Conservation (phyloP, 176 grass and related monocot genomes). For the Oryza officinalis region DNA sequence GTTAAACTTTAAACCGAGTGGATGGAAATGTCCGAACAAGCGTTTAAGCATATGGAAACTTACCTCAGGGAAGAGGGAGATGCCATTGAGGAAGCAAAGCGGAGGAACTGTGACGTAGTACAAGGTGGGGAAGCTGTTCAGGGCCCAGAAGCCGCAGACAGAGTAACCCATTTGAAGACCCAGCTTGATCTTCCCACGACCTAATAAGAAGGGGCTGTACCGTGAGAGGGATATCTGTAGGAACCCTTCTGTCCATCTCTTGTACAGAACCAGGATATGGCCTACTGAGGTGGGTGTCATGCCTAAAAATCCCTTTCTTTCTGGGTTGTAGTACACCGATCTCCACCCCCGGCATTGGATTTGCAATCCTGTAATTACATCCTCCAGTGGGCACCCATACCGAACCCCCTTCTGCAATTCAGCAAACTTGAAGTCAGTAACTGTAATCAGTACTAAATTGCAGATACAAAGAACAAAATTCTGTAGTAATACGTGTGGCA, state of each 20-base stretch:
- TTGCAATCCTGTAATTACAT: constrained; percentile 70
- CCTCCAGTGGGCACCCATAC: constrained; percentile 78
- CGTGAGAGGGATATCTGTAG: constrained; percentile 73
- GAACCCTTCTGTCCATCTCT: constrained; percentile 85
- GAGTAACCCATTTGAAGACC: constrained; percentile 79
- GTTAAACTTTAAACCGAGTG: background rate
- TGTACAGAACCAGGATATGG: constrained; percentile 72
- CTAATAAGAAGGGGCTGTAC: constrained; percentile 59
- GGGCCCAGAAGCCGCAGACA: constrained; percentile 60
- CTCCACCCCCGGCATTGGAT: constrained; percentile 81
- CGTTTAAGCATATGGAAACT: background rate
- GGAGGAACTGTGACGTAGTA: constrained; percentile 69
- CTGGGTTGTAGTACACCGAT: constrained; percentile 59
- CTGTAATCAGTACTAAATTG: background rate
- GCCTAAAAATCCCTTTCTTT: constrained; percentile 60
- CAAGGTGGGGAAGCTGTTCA: constrained; percentile 60
- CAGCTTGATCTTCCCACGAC: constrained; percentile 52
- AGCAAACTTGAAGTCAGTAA: constrained; percentile 25
- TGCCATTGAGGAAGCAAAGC: constrained; percentile 65
- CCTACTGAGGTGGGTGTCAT: constrained; percentile 59
- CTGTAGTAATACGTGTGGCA: background rate
- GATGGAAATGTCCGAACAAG: background rate
- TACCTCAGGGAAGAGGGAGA: constrained; percentile 73
- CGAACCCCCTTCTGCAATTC: constrained; percentile 73
- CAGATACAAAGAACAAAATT: background rate